Conservation (phyloP, 169 alveolate genomes). For the Babesia bigemina region DNA sequence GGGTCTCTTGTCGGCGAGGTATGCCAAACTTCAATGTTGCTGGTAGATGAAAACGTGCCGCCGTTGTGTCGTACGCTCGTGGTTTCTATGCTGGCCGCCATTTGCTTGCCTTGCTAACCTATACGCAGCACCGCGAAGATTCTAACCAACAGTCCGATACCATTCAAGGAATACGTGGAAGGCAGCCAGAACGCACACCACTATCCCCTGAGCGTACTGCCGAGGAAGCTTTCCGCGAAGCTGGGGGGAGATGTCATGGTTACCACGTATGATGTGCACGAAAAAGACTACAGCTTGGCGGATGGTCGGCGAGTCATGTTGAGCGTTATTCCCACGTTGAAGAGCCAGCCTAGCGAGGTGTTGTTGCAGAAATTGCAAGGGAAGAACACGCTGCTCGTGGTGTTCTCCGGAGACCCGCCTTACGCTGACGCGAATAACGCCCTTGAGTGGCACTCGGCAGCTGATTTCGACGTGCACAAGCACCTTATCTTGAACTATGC, state of each 20-base stretch:
- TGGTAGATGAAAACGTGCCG: not conserved
- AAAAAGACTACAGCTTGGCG: slow-evolving; percentile 31
- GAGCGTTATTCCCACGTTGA: slow-evolving; percentile 46
- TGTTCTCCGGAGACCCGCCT: slow-evolving; percentile 64
- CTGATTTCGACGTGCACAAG: slow-evolving; percentile 8
- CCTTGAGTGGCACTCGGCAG: slow-evolving; percentile 29
- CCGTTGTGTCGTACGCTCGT: not conserved
- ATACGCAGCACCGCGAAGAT: slow-evolving; percentile 6
- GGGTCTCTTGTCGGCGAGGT: slow-evolving; percentile 6
- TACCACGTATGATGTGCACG: slow-evolving; percentile 35
- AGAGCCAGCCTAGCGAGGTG: slow-evolving; percentile 21
- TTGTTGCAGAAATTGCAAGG: slow-evolving; percentile 45
- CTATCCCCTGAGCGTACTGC: slow-evolving; percentile 50
- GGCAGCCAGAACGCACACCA: slow-evolving; percentile 56
- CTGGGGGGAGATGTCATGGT: slow-evolving; percentile 52
- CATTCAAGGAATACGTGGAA: slow-evolving; percentile 39
- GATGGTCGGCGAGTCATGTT: slow-evolving; percentile 20
- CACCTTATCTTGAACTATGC: slow-evolving; percentile 30
- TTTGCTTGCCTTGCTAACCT: not conserved
- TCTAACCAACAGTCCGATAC: slow-evolving; percentile 2
- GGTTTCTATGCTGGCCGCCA: not conserved
- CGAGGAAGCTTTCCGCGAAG: slow-evolving; percentile 36
- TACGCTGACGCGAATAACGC: slow-evolving; percentile 32
- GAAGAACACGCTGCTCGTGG: slow-evolving; percentile 20
- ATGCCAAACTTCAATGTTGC: no score